Evolutionary conservation across 192 early-diverging fungal genomes (phyloP).

Genomic region (Dimargaris verticillata): DNA sequence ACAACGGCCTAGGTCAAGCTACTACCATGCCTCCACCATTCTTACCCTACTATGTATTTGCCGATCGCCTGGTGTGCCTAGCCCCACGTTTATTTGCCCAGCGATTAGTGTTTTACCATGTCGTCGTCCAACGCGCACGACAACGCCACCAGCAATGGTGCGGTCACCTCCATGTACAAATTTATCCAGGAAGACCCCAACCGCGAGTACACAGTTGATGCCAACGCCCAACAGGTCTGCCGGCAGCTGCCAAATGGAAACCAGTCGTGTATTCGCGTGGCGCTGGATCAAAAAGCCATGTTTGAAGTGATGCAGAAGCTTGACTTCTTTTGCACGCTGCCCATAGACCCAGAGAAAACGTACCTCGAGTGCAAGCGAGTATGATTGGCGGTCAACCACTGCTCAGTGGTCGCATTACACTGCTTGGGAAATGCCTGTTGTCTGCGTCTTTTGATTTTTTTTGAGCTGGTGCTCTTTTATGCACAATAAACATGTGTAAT

Average conservation of each 20-base stretch:
- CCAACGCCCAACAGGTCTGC: conserved; percentile 18
- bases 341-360: conserved; percentile 25
- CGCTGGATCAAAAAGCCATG: conserved; percentile 28
- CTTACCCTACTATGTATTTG: no score
- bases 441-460: background rate
- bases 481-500: background rate
- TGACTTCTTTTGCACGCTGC: conserved; percentile 29
- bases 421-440: background rate
- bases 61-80: no score
- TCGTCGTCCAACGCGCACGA: no score
- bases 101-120: no score
- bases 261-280: conserved; percentile 21
- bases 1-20: no score
- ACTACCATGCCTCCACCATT: no score
- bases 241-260: conserved; percentile 13
- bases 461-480: background rate
- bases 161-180: no score
- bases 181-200: conserved; percentile 21
- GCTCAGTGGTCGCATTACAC: background rate
- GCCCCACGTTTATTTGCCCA: no score
- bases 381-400: conserved; percentile 11
- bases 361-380: conserved; percentile 25
- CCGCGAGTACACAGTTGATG: conserved; percentile 23
- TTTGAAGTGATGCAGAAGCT: conserved; percentile 30
- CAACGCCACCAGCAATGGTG: no score